Evolutionary conservation across 2,329 filamentous ascomycete genomes (phyloP), one percentile per base, ranked within the genome.

Genomic region (Aureobasidium sp.): DNA sequence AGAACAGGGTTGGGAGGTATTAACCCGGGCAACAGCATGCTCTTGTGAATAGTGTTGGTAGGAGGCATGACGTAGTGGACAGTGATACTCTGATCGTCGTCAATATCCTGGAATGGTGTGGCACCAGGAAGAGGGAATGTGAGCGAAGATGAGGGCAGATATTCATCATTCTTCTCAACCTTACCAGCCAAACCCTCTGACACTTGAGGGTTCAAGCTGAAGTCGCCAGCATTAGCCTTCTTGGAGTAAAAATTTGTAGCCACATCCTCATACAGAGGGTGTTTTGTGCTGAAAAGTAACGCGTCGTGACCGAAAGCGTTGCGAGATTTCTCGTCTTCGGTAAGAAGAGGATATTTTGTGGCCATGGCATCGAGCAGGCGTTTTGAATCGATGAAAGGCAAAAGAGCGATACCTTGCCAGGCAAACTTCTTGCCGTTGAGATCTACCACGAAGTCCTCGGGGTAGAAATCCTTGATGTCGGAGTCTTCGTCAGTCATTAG

Each of bases 371-470:
- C 81, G 9, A 99, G 79, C 20, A 99, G 79, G 59, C 92, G 86
- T 58, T 87, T 86, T 81, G 96, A 94, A 69, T 99, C 92, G 69
- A 99, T 99, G 74, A 97, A 99, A 0, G 94, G 94, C 37, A 99
- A 81, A 23, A 99, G 79, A 2, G 91, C 91, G 59, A 99, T 88
- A 66, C 94, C 94, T 74, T 97, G 93, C 94, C 95, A 99, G 0
- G 91, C 91, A 77, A 97, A 95, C 73, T 97, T 99, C 79, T 97
- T 97, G 61, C 94, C 94, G 67, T 99, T 99, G 46, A 97, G 78
- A 74, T 99, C 94, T 59, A 97, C 84, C 17, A 89, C 86, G 69
- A 99, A 99, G 27, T 96, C 90, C 70, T 92, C 89, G 0, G 95
- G 95, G 70, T 99, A 99, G 74, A 99, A 99, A 73, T 99, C 93